Conservation (phyloP, 352 stramenopile species). For the Phytophthora pistaciae region DNA sequence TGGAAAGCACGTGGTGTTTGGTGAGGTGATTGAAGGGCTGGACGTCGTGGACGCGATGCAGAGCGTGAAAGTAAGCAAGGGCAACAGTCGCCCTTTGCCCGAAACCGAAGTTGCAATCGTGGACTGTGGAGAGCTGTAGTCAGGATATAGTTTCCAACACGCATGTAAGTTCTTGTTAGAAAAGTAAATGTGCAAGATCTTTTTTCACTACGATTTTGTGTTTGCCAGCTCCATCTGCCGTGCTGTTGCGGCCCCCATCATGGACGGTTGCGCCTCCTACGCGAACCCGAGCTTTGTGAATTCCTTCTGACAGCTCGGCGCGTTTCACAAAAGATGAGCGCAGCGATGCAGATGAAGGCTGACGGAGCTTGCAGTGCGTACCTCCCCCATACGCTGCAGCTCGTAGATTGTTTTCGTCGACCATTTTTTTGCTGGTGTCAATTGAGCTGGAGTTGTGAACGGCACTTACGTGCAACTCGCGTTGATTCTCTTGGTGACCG, state of each 20-base stretch:
- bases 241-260: conserved; percentile 18
- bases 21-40: conserved; percentile 89
- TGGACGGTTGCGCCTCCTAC: conserved; percentile 39
- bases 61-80: conserved; percentile 60
- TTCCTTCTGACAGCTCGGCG: conserved; percentile 57
- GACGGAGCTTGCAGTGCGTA: conserved; percentile 43
- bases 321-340: conserved; percentile 52
- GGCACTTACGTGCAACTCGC: neutral
- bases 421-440: conserved; percentile 11
- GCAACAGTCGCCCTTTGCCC: conserved; percentile 56
- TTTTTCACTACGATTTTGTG: conserved; percentile 74
- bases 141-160: neutral
- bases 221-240: conserved; percentile 41
- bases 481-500: conserved; percentile 1
- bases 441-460: neutral
- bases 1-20: conserved; percentile 98
- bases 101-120: conserved; percentile 72
- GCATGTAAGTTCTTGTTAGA: conserved; percentile 34
- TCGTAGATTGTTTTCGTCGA: conserved; percentile 34
- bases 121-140: conserved; percentile 69
- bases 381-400: conserved; percentile 56
- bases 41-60: conserved; percentile 81
- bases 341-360: conserved; percentile 41
- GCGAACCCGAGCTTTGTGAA: conserved; percentile 66
- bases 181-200: conserved; percentile 71